Base-by-base conservation (phyloP, 441 rosid genomes). In the Brassica balearica region DNA sequence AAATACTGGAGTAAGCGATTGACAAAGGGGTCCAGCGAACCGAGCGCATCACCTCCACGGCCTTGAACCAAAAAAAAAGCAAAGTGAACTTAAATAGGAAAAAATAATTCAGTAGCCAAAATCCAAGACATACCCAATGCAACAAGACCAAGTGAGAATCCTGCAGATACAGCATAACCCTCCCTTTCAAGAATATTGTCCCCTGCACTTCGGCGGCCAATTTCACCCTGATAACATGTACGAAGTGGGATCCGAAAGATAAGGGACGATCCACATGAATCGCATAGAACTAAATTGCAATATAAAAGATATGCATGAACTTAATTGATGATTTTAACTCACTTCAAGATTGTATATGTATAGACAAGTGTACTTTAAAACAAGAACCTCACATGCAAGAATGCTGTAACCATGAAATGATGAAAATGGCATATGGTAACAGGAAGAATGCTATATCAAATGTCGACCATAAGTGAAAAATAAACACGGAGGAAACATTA, bases 161-260 rank as follows among this genome's bases (percentile, higher is more conserved):
- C 99, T 15, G 99, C 98, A 85, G 99, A 90, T 82, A 92, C 95
- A 81, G 96, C 98, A 89, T 96, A 92, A 53, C 97, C 99, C 88
- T 96, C 99, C 86, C 99, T 91, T 85, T 96, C 99, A 85, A 94
- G 99, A 69, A 94, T 97, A 77, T 96, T 96, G 83, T 96, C 99
- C 72, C 99, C 99, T 66, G 93, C 92, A 85, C 98, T 94, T 90
- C 98, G 85, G 75, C 96, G 98, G 32, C 98, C 96, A 80, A 96
- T 91, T 89, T 96, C 99, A 84, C 88, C 91, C 99, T 95, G 75
- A 83, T 53, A 82, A 56, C 72, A 60, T 64, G 82, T 51, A 71
- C 48, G 3, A 68, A 73, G 58, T 25, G 68, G 81, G 74, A 79
- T 81, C 11, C 62, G 48, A 69, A 73, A 82, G 38, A 34, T 79